Evolutionary conservation across 805 yeast species (phyloP).

Genomic region (Saccharomyces eubayanus): DNA sequence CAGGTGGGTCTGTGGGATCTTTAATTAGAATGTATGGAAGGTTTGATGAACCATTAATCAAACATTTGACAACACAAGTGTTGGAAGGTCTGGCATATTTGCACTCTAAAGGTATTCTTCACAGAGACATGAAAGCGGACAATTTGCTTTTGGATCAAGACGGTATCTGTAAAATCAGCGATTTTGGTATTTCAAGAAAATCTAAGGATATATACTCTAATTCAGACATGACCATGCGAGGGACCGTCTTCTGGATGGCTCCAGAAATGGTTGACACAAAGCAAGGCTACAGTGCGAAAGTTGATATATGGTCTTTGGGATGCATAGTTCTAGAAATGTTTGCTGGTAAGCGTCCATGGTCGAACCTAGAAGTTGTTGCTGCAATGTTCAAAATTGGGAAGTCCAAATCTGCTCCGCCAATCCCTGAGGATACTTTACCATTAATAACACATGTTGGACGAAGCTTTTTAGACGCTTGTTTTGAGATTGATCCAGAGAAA

Average conservation of each 20-base stretch:
- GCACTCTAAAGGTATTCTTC: slow-evolving; percentile 80
- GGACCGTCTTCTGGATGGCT: slow-evolving; percentile 99
- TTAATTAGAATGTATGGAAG: slow-evolving; percentile 74
- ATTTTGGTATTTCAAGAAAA: slow-evolving; percentile 90
- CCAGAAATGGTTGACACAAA: slow-evolving; percentile 93
- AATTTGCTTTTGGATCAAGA: slow-evolving; percentile 80
- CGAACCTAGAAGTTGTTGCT: slow-evolving; percentile 86
- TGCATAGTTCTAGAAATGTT: slow-evolving; percentile 97
- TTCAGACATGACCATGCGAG: slow-evolving; percentile 97
- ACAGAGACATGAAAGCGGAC: slow-evolving; percentile 92
- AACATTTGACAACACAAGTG: slow-evolving; percentile 70
- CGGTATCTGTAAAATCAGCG: slow-evolving; percentile 91
- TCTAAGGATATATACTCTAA: slow-evolving; percentile 80
- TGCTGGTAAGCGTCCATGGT: slow-evolving; percentile 97
- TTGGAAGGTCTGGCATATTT: slow-evolving; percentile 78
- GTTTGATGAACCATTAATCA: slow-evolving; percentile 70
- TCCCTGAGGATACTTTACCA: slow-evolving; percentile 77
- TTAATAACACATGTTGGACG: slow-evolving; percentile 57
- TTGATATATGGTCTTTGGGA: slow-evolving; percentile 97
- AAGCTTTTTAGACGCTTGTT: slow-evolving; percentile 68
- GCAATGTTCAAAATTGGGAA: slow-evolving; percentile 88
- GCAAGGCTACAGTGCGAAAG: slow-evolving; percentile 94
- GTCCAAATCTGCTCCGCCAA: slow-evolving; percentile 86
- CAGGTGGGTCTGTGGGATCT: slow-evolving; percentile 94
- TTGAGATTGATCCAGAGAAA: slow-evolving; percentile 64